phyloP scores from a whole-genome alignment of 148 eudicot genomes.

The Rhododendron kiyosumense region DNA sequence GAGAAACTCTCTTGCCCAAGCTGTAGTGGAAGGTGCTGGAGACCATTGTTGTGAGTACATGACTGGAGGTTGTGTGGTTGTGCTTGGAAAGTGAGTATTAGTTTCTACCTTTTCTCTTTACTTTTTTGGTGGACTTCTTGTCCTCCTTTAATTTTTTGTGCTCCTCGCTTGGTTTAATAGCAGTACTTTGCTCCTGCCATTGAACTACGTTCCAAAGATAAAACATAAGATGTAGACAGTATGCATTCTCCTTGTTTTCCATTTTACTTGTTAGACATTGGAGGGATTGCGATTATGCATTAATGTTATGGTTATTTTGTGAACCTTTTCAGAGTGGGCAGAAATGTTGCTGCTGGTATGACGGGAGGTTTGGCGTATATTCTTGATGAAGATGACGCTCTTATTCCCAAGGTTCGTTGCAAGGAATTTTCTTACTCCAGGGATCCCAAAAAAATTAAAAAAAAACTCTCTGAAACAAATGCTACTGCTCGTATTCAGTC shows the following conservation, averaged over 20 bases:
- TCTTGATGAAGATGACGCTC: slow-evolving; percentile 92
- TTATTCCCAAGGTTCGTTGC: slow-evolving; percentile 76
- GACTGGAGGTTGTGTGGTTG: slow-evolving; percentile 97
- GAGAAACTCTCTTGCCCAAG: slow-evolving; percentile 90
- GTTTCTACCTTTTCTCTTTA: background rate
- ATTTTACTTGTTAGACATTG: background rate
- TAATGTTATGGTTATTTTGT: slow-evolving; percentile 2
- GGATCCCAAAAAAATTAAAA: background rate
- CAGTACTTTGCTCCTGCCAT: background rate
- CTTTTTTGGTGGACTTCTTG: background rate
- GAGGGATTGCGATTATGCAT: background rate
- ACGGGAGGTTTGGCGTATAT: slow-evolving; percentile 95
- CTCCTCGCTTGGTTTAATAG: background rate
- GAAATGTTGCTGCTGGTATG: slow-evolving; percentile 99
- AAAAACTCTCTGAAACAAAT: background rate
- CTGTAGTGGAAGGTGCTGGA: slow-evolving; percentile 95
- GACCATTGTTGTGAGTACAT: slow-evolving; percentile 97
- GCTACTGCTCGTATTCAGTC: background rate
- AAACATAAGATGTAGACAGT: background rate
- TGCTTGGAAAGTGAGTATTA: slow-evolving; percentile 82
- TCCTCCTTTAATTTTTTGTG: background rate
- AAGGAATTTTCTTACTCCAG: background rate
- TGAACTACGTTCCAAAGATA: background rate
- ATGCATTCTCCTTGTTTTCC: slow-evolving; percentile 3
- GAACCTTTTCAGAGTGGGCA: slow-evolving; percentile 64